Evolutionary conservation across 106 monocot species (phyloP).

Genomic region (Acorus calamus): DNA sequence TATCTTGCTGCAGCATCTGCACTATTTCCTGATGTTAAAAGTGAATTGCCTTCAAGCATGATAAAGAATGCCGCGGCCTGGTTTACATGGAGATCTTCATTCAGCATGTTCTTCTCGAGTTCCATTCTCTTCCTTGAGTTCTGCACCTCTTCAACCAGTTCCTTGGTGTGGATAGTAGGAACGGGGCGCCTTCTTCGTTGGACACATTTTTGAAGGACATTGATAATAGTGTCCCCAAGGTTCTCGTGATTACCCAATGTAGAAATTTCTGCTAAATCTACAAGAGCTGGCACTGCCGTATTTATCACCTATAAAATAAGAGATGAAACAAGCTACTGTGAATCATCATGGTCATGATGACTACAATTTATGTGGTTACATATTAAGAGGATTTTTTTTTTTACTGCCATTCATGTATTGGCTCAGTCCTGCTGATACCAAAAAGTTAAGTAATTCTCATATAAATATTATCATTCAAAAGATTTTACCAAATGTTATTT

Average conservation of each 20-base stretch:
- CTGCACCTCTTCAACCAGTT: constrained; percentile 50
- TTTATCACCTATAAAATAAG: constrained; percentile 50
- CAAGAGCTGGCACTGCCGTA: constrained; percentile 56
- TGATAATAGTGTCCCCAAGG: constrained; percentile 56
- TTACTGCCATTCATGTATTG: no score
- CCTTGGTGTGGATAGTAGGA: constrained; percentile 30
- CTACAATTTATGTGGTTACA: no score
- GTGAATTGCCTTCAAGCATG: constrained; percentile 87
- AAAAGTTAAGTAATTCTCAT: no score
- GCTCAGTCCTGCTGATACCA: no score
- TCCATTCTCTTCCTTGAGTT: constrained; percentile 50
- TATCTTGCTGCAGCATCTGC: constrained; percentile 73
- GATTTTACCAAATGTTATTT: no score
- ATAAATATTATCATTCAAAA: no score
- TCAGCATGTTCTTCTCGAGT: constrained; percentile 69
- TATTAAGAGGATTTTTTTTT: no score
- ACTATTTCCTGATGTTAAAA: constrained; percentile 81
- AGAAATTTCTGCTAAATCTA: constrained; percentile 63
- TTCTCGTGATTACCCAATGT: constrained; percentile 59
- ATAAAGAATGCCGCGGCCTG: constrained; percentile 74
- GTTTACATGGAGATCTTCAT: constrained; percentile 85
- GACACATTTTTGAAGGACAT: constrained; percentile 48
- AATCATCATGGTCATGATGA: no score
- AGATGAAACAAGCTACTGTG: background rate
- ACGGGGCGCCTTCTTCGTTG: constrained; percentile 20